These are phyloP conservation scores for Zymoseptoria crescenta DNA, from an alignment of 2,329 filamentous ascomycete species.

Conservation along the genomic window DNA sequence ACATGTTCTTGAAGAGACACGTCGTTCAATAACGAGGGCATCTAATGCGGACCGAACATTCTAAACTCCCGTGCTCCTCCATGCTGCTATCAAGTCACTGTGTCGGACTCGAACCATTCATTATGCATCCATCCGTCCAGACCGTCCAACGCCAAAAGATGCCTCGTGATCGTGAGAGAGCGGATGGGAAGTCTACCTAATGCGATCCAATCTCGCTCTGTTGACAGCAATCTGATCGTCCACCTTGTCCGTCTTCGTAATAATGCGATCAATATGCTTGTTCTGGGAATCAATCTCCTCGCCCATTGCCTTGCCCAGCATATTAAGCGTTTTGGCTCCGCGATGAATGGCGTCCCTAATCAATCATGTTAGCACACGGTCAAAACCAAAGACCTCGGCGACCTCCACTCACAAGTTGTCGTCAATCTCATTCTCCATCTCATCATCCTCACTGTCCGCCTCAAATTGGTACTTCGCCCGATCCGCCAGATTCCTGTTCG, in stretches of 20 bases:
- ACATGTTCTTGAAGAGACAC: not conserved
- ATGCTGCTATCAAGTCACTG: not conserved
- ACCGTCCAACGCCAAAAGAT: not conserved
- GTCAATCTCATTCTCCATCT: conserved; percentile 46
- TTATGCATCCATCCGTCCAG: not conserved
- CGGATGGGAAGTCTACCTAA: conserved; percentile 37
- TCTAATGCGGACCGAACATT: not conserved
- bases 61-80: not conserved
- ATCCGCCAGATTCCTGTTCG: conserved; percentile 48
- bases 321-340: conserved; percentile 62
- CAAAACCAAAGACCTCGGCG: not conserved
- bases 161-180: not conserved
- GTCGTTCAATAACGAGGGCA: not conserved
- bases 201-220: conserved; percentile 60
- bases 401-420: conserved; percentile 28
- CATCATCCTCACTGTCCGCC: conserved; percentile 61
- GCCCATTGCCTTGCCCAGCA: conserved; percentile 65
- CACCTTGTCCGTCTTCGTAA: conserved; percentile 61
- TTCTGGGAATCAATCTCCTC: conserved; percentile 72
- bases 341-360: conserved; percentile 47
- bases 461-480: conserved; percentile 70
- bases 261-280: conserved; percentile 67
- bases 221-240: conserved; percentile 77
- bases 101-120: not conserved
- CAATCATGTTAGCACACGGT: not conserved